Base-by-base conservation (phyloP, 2,329 filamentous ascomycete species). In the Ambrosiella beaveri region DNA sequence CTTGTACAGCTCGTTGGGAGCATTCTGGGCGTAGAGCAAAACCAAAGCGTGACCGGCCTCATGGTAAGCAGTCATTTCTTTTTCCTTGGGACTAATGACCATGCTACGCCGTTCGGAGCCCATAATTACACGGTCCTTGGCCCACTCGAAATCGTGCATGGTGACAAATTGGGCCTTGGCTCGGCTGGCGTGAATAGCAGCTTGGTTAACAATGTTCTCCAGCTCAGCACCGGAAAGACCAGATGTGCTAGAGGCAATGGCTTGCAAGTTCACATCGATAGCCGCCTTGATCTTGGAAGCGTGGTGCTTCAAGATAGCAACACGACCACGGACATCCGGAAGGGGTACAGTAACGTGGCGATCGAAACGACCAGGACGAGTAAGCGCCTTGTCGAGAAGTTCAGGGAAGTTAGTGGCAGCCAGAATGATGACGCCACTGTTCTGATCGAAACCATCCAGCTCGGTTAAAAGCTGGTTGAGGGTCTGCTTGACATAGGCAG, bases 101-200 rank as follows among this genome's bases (percentile, higher is more conserved):
- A 91, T 88, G 64, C 85, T 95, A 68, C 84, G 86, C 67, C 85
- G 82, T 73, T 98, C 93, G 1, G 91, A 87, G 41, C 93, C 93
- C 88, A 98, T 95, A 69, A 95, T 85, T 57, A 98, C 87, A 72
- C 93, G 93, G 74, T 98, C 93, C 71, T 95, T 97, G 59, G 93
- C 93, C 90, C 91, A 98, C 64, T 96, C 90, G 63, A 97, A 84
- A 66, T 97, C 89, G 39, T 78, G 71, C 69, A 88, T 85, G 11
- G 79, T 78, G 57, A 98, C 87, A 51, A 84, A 78, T 60, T 75
- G 75, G 44, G 85, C 79, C 71, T 90, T 93, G 64, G 86, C 79
- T 68, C 93, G 88, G 66, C 88, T 95, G n/a, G 93, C 93, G 66
- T 86, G 88, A 49, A 98, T 85, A 19, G 93, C 93, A 38, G 93